Base-by-base conservation (phyloP, 202 grass and related monocot species). In the Bolboschoenoplectus hybrid region DNA sequence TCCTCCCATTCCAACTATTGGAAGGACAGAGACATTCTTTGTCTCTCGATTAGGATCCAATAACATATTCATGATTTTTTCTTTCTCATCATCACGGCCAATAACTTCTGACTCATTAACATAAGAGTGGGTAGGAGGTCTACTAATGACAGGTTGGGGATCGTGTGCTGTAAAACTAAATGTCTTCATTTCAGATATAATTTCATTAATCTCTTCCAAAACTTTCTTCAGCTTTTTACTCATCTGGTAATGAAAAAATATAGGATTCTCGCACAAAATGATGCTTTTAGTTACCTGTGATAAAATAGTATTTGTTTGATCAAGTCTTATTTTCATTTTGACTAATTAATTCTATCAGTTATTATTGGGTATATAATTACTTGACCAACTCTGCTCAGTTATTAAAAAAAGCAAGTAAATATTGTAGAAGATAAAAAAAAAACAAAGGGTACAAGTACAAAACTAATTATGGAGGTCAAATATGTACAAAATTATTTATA, bases 1-100 rank as follows among this genome's bases (percentile, higher is more conserved):
- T 1, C 83, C 83, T 2, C 35, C 69, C 39, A 64, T 32, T 7
- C 83, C 83, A 16, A 85, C 53, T 46, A 85, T 63, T 1, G 83
- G 9, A 47, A 76, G n/a, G 39, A 85, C 83, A 4, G 5, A 2
- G 0, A 76, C 26, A 7, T 40, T 56, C 0, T 57, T 13, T 4
- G 7, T 51, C 1, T 16, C 38, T 2, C 60, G 39, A 1, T 36
- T 35, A 7, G 45, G 16, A 8, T 35, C 2, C 0, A 63, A 2
- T 60, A 76, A 38, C 50, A 2, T 2, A 4, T 4, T 63, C 13
- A 85, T 13, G 0, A 76, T 50, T 6, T 75, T 14, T 9, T 85
- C 83, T 63, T 13, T 63, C 0, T 85, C 50, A 2, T 10, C 0
- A 2, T n/a, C 52, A 7, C 50, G 34, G 0, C 68, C 50, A 41